Base-by-base conservation (phyloP, 2,329 filamentous ascomycete species). In the Nannizzia gypsea region DNA sequence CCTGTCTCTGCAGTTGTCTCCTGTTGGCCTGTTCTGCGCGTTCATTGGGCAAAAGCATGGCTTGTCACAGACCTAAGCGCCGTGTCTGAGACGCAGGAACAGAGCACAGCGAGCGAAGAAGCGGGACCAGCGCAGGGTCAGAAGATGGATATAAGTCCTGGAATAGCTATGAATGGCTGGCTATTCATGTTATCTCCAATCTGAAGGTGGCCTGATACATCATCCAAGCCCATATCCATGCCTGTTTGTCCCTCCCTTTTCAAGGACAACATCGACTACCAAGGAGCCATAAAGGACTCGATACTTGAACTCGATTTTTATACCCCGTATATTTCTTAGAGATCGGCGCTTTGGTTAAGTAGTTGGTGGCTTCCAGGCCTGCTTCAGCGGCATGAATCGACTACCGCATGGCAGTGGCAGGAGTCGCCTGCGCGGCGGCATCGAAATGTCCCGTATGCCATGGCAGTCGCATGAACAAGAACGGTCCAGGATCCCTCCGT, bases 401-500 rank as follows among this genome's bases (percentile, higher is more conserved):
- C 3, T 13, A 28, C 22, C 48, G 6, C n/a, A 46, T 46, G 31
- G 50, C 36, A 56, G 17, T 24, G 54, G 20, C 54, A 46, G 24
- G 38, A 31, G 36, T 15, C 34, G 56, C 22, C 34, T 28, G 9
- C 26, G 44, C 11, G 42, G 26, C 11, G 42, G 57, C 40, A 44
- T 59, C 8, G 57, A 59, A 44, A 42, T 59, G 54, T 36, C 42
- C 9, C n/a, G 26, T 26, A 44, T 42, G 4, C 40, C 36, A 1
- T 58, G 56, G 26, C 20, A 20, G 9, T 48, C 40, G 11, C 13
- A 48, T 34, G 57, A 57, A 40, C 40, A 38, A 40, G 88, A 92
- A 76, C 80, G 89, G 69, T 83, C 87, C 71, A 82, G 88, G 86
- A 90, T 87, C 84, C 88, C 89, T 63, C 88, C 88, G 15, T 80